phyloP scores from a whole-genome alignment of 2,329 filamentous ascomycete genomes.

The Didymella pomorum region DNA sequence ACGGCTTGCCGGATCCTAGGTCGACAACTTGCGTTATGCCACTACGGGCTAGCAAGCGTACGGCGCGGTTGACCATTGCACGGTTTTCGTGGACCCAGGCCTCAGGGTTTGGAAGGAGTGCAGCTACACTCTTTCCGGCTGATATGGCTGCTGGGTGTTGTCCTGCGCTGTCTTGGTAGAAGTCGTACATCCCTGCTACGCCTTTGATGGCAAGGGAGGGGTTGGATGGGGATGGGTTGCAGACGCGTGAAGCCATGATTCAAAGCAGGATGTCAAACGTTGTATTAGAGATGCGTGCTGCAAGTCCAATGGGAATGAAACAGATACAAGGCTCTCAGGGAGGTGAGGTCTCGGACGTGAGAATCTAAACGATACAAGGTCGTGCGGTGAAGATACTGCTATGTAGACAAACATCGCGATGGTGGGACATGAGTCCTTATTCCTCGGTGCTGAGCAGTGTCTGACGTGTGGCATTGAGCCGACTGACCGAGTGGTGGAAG shows the following conservation, averaged over 20 bases:
- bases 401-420: too few relatives aligned
- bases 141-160: not conserved
- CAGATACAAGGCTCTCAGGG: not conserved
- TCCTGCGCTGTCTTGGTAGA: not conserved
- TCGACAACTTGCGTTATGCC: not conserved
- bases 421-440: not conserved
- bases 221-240: not conserved
- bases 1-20: not conserved
- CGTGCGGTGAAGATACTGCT: too few relatives aligned
- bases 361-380: too few relatives aligned
- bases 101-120: not conserved
- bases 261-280: too few relatives aligned
- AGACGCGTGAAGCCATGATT: not conserved
- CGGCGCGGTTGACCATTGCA: not conserved
- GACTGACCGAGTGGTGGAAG: not conserved
- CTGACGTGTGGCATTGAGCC: not conserved
- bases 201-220: not conserved
- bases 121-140: not conserved
- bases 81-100: not conserved
- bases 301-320: too few relatives aligned
- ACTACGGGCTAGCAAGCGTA: not conserved
- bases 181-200: not conserved
- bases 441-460: not conserved
- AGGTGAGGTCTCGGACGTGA: too few relatives aligned
- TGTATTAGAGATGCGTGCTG: too few relatives aligned